Evolutionary conservation across 768 basidiomycete genomes (phyloP).

Genomic region (Lactarius tabidus): DNA sequence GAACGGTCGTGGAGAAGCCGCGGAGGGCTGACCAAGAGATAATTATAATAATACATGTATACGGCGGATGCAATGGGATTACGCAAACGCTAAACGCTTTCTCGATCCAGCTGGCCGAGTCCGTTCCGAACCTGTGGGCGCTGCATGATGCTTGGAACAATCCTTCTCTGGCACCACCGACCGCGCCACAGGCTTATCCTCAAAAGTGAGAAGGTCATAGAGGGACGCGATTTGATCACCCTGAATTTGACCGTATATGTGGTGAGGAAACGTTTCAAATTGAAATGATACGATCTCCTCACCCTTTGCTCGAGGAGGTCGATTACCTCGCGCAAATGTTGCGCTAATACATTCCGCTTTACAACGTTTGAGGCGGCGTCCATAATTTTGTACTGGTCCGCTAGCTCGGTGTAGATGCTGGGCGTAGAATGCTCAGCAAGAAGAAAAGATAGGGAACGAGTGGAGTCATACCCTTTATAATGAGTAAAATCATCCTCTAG

Average conservation of each 20-base stretch:
- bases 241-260: conserved; percentile 37
- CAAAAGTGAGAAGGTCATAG: conserved; percentile 77
- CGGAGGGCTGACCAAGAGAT: not conserved
- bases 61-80: conserved; percentile 2
- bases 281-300: conserved; percentile 3
- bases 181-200: conserved; percentile 49
- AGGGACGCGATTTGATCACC: conserved; percentile 93
- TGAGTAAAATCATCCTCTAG: conserved; percentile 94
- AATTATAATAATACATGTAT: conserved; percentile 8
- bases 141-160: not conserved
- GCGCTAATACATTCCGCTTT: conserved; percentile 81
- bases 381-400: conserved; percentile 90
- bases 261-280: conserved; percentile 13
- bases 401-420: conserved; percentile 87
- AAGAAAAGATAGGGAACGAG: conserved; percentile 3
- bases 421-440: conserved; percentile 5
- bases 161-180: conserved; percentile 25
- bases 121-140: conserved; percentile 7
- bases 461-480: conserved; percentile 75
- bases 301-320: conserved; percentile 92
- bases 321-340: conserved; percentile 87
- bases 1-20: not conserved
- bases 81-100: conserved; percentile 19
- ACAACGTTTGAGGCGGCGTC: conserved; percentile 77
- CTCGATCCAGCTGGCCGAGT: conserved; percentile 5